These are phyloP conservation scores for Russula olivacea DNA, from an alignment of 768 basidiomycete genomes.

Conservation along the genomic window DNA sequence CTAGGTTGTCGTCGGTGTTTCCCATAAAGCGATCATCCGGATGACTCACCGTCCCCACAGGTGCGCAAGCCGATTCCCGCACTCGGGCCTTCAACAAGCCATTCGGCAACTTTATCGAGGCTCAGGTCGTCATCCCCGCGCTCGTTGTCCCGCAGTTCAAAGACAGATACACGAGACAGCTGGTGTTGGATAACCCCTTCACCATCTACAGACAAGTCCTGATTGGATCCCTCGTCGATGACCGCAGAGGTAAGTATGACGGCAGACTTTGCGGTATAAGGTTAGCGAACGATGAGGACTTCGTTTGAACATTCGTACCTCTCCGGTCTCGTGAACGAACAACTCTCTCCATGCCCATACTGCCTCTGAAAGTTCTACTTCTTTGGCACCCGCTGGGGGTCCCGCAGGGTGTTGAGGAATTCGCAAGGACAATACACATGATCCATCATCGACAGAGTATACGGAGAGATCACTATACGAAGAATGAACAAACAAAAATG, in stretches of 20 bases:
- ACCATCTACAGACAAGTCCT: conserved; percentile 4
- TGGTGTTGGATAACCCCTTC: background rate
- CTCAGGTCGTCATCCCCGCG: conserved; percentile 9
- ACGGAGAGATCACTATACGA: conserved; percentile 46
- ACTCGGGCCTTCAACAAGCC: conserved; percentile 20
- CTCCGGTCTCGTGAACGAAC: conserved; percentile 28
- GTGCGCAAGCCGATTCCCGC: conserved; percentile 13
- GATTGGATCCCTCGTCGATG: conserved; percentile 1
- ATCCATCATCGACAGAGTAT: conserved; percentile 48
- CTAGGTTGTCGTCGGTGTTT: conserved; percentile 28
- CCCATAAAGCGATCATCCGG: background rate
- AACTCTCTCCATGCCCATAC: conserved; percentile 36
- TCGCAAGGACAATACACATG: conserved; percentile 33
- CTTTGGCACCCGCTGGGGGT: conserved; percentile 33
- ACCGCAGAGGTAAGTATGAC: conserved; percentile 18
- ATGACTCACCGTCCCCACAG: conserved; percentile 11
- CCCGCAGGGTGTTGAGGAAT: conserved; percentile 30
- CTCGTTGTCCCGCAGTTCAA: conserved; percentile 14
- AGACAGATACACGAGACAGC: conserved; percentile 12
- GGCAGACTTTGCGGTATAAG: conserved; percentile 10
- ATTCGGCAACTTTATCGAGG: conserved; percentile 18
- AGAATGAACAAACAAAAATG: conserved; percentile 4
- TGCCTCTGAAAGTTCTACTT: conserved; percentile 25
- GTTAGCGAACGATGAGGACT: background rate
- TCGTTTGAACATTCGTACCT: conserved; percentile 27